Evolutionary conservation across 2,329 filamentous ascomycete genomes (phyloP).

Genomic region (Hypomyces perniciosus): DNA sequence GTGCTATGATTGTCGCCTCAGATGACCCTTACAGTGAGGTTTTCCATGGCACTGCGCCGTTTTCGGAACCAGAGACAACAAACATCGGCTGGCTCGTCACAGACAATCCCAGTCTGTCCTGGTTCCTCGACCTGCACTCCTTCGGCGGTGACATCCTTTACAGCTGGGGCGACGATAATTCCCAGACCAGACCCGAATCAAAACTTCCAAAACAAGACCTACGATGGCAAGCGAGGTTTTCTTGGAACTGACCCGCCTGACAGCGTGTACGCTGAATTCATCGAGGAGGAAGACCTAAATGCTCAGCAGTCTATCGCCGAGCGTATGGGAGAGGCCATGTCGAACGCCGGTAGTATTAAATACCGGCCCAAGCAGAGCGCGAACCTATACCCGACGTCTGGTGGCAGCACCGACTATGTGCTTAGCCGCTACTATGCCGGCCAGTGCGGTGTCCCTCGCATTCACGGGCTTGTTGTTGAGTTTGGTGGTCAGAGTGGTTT

Average conservation of each 20-base stretch:
- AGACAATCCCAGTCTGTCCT: constrained; percentile 43
- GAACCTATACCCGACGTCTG: constrained; percentile 40
- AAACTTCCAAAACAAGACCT: constrained; percentile 48
- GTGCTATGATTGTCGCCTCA: constrained; percentile 30
- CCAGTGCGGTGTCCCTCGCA: constrained; percentile 28
- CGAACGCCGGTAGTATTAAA: constrained; percentile 27
- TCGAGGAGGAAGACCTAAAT: constrained; percentile 30
- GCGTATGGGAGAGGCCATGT: constrained; percentile 35
- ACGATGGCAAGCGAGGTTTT: constrained; percentile 45
- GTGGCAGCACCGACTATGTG: constrained; percentile 42
- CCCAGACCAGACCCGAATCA: constrained; percentile 40
- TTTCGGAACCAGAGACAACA: constrained; percentile 52
- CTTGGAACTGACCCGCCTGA: constrained; percentile 30
- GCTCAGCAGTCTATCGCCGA: constrained; percentile 27
- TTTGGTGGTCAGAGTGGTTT: constrained; percentile 32
- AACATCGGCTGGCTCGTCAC: constrained; percentile 48
- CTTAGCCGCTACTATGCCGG: constrained; percentile 37
- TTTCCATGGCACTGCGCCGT: constrained; percentile 45
- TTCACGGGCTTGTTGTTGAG: constrained; percentile 41
- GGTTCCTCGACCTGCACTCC: constrained; percentile 56
- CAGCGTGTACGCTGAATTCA: constrained; percentile 40
- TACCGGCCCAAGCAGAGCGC: constrained; percentile 36
- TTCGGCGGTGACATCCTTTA: constrained; percentile 47
- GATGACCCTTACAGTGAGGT: constrained; percentile 37
- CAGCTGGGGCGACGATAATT: constrained; percentile 51